Percentiles rank a stretch among this genome's conserved stretches.
Conservation (phyloP, 345 rosid genomes). For the Clarkia xantiana region DNA sequence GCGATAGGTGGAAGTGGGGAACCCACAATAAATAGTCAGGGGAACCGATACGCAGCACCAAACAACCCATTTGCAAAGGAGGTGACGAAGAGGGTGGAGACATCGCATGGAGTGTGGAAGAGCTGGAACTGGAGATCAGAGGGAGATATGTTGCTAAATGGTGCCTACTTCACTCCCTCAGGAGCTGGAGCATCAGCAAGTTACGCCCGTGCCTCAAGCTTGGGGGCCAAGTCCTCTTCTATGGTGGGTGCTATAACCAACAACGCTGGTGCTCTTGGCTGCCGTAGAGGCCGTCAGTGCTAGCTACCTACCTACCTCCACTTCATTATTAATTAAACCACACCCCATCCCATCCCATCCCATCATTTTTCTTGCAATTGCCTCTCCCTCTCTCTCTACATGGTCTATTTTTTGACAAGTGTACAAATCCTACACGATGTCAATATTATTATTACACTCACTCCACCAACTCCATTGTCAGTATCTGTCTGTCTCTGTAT, state of each 20-base stretch:
- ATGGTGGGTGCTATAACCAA: slow-evolving; percentile 15
- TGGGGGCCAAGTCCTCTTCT: slow-evolving; percentile 16
- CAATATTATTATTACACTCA: not conserved
- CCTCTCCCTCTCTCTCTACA: not conserved
- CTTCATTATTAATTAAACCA: not conserved
- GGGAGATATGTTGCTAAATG: slow-evolving; percentile 15
- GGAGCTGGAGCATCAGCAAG: slow-evolving; percentile 16
- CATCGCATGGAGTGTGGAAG: slow-evolving; percentile 13
- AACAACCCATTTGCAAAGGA: slow-evolving; percentile 32
- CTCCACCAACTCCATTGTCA: slow-evolving; percentile 1
- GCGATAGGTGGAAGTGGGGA: slow-evolving; percentile 43
- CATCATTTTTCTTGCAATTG: not conserved
- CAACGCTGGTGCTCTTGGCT: slow-evolving; percentile 7
- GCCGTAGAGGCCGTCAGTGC: slow-evolving; percentile 16
- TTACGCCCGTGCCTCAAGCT: slow-evolving; percentile 18
- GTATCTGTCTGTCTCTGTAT: not conserved
- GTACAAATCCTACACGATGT: slow-evolving; percentile 13
- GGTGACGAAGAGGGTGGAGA: slow-evolving; percentile 22
- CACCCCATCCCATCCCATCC: not conserved
- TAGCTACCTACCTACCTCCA: not conserved
- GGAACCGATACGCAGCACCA: slow-evolving; percentile 39
- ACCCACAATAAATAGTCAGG: slow-evolving; percentile 46
- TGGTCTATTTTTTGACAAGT: slow-evolving; percentile 9
- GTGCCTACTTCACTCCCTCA: slow-evolving; percentile 19
- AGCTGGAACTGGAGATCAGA: slow-evolving; percentile 20